phyloP scores from a whole-genome alignment of 2,329 filamentous ascomycete species.

The Beauveria sp. region DNA sequence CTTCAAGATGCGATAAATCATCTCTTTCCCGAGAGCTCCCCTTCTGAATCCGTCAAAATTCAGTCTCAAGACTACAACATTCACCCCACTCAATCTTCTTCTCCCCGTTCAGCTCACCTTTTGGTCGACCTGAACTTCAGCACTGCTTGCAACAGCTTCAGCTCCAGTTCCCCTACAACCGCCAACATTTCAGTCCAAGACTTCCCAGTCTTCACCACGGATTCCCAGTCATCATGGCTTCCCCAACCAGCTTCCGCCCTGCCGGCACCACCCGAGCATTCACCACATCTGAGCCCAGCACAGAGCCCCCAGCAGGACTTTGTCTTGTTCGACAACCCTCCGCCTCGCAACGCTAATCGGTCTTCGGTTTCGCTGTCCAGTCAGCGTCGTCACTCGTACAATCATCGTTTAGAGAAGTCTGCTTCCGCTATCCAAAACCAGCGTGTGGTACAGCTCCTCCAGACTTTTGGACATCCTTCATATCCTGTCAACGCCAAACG shows the following conservation, averaged over 20 bases:
- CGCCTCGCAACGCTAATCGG: constrained; percentile 28
- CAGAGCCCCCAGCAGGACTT: constrained; percentile 59
- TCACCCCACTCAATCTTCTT: constrained; percentile 40
- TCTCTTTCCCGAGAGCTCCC: constrained; percentile 29
- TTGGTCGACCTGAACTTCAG: constrained; percentile 62
- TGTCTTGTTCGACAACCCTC: constrained; percentile 61
- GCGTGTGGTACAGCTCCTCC: constrained; percentile 51
- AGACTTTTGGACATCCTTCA: constrained; percentile 47
- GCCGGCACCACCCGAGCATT: constrained; percentile 54
- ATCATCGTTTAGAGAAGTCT: constrained; percentile 36
- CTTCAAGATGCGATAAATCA: constrained; percentile 53
- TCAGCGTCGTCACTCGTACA: constrained; percentile 39
- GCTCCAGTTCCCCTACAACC: constrained; percentile 49
- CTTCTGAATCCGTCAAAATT: constrained; percentile 44
- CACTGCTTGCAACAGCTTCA: constrained; percentile 49
- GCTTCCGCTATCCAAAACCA: constrained; percentile 43
- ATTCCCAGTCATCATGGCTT: constrained; percentile 75
- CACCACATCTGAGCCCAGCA: constrained; percentile 43
- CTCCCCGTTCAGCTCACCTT: constrained; percentile 40
- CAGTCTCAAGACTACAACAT: constrained; percentile 34
- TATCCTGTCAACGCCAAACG: constrained; percentile 48
- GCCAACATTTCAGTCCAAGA: constrained; percentile 57
- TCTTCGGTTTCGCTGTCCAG: constrained; percentile 30
- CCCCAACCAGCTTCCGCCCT: constrained; percentile 57
- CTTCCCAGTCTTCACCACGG: constrained; percentile 74